A percentile compares a stretch with the other conserved stretches of the same genome.
Evolutionary conservation across 371 early-diverging fungal species (phyloP).

Genomic region (Batrachochytrium dendrobatidis): DNA sequence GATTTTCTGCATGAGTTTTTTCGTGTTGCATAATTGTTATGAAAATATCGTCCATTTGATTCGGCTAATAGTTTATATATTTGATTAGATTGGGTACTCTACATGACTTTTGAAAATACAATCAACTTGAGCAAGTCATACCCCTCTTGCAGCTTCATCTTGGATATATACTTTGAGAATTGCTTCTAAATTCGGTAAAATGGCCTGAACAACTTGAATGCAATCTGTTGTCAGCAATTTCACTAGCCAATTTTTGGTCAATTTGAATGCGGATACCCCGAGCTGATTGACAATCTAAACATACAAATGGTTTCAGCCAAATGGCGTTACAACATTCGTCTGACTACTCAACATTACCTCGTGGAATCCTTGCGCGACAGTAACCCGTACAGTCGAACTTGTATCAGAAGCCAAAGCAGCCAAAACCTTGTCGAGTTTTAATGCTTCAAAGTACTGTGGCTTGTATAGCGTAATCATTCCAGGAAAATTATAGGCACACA

Average conservation of each 20-base stretch:
- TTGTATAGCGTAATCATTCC: slow-evolving; percentile 15
- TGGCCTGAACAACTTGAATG: neutral
- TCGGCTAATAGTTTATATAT: no score
- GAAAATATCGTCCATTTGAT: neutral
- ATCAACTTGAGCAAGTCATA: no score
- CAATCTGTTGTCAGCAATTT: neutral
- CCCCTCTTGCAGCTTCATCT: neutral
- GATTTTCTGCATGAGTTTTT: neutral
- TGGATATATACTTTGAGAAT: neutral
- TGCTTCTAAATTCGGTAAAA: neutral
- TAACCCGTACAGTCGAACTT: slow-evolving; percentile 12
- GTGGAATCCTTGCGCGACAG: slow-evolving; percentile 28
- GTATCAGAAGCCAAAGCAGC: slow-evolving; percentile 13
- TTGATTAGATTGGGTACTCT: no score
- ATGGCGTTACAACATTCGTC: neutral
- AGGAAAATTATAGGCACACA: slow-evolving; percentile 33
- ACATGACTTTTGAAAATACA: no score
- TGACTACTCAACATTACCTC: slow-evolving; percentile 12
- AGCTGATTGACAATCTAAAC: neutral
- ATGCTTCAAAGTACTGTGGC: slow-evolving; percentile 11
- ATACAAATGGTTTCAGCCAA: neutral
- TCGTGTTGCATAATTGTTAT: neutral
- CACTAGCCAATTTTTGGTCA: slow-evolving; percentile 1
- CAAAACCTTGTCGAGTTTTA: slow-evolving; percentile 15
- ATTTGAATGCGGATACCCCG: neutral